Evolutionary conservation across 345 rosid species (phyloP).

Genomic region (Populus nigra): DNA sequence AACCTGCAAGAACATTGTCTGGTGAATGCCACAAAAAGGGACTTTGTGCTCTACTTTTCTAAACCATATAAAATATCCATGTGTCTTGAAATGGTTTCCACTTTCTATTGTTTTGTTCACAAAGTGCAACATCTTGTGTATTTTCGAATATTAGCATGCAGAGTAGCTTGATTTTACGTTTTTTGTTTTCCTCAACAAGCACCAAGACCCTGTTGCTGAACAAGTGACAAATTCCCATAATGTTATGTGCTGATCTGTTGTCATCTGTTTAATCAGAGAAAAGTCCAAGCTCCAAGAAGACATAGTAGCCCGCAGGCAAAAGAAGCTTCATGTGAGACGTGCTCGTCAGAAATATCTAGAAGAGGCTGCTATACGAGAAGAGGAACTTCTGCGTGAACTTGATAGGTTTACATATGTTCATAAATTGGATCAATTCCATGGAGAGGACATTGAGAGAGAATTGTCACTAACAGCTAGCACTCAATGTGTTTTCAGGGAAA

Average conservation of each 20-base stretch:
- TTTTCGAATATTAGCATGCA: too few species aligned
- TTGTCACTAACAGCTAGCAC: conserved; percentile 9
- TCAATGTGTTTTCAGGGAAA: conserved; percentile 43
- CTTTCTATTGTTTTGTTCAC: too few species aligned
- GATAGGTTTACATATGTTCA: conserved; percentile 50
- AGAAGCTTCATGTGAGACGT: conserved; percentile 56
- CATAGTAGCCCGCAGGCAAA: conserved; percentile 58
- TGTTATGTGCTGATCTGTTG: neutral
- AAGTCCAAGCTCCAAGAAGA: conserved; percentile 62
- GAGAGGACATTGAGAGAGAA: conserved; percentile 1
- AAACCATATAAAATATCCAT: too few species aligned
- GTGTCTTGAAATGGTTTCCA: too few species aligned
- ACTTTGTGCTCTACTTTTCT: too few species aligned
- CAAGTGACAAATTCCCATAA: neutral
- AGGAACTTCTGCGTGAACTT: conserved; percentile 65
- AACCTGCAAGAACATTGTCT: too few species aligned
- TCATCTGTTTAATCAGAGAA: conserved; percentile 40
- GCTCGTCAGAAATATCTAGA: conserved; percentile 67
- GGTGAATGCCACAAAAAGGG: too few species aligned
- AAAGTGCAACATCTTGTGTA: too few species aligned
- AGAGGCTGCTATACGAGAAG: conserved; percentile 64
- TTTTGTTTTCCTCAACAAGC: too few species aligned
- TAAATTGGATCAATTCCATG: conserved; percentile 5
- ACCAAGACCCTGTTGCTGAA: too few species aligned
- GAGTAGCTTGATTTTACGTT: too few species aligned